Conservation (phyloP, 2,329 filamentous ascomycete species). For the Elsinoe perseae region DNA sequence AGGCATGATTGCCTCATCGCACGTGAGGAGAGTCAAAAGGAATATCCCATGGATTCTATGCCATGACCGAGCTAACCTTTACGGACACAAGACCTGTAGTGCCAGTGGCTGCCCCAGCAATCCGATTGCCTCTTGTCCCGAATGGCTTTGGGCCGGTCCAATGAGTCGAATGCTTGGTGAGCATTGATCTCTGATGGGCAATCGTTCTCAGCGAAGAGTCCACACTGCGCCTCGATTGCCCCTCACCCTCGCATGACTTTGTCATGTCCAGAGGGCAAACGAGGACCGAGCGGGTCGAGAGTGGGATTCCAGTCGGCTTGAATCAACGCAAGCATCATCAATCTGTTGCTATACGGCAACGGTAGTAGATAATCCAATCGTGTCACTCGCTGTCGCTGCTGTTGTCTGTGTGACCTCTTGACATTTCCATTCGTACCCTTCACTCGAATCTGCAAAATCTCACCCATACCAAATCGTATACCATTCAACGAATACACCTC, state of each 20-base stretch:
- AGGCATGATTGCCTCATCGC: conserved; percentile 12
- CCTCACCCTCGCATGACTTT: conserved; percentile 6
- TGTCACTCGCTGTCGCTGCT: background rate
- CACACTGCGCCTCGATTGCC: conserved; percentile 8
- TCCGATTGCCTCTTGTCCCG: conserved; percentile 1
- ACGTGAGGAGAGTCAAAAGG: background rate
- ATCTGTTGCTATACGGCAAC: background rate
- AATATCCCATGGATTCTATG: background rate
- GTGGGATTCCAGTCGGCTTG: background rate
- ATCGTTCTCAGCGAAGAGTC: too few species aligned
- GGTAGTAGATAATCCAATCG: conserved; percentile 10
- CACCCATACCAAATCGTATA: background rate
- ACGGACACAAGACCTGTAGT: background rate
- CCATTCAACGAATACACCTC: background rate
- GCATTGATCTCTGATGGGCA: background rate
- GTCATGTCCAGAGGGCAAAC: background rate
- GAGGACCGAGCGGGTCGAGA: background rate
- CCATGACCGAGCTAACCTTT: conserved; percentile 5
- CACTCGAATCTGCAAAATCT: conserved; percentile 2
- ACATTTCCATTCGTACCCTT: background rate
- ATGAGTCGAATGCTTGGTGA: too few species aligned
- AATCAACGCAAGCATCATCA: background rate
- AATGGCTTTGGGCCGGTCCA: background rate
- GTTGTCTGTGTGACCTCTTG: background rate
- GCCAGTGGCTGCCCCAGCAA: conserved; percentile 6